Evolutionary conservation across 2,329 filamentous ascomycete genomes (phyloP).

Genomic region (Sporothrix brasiliensis): DNA sequence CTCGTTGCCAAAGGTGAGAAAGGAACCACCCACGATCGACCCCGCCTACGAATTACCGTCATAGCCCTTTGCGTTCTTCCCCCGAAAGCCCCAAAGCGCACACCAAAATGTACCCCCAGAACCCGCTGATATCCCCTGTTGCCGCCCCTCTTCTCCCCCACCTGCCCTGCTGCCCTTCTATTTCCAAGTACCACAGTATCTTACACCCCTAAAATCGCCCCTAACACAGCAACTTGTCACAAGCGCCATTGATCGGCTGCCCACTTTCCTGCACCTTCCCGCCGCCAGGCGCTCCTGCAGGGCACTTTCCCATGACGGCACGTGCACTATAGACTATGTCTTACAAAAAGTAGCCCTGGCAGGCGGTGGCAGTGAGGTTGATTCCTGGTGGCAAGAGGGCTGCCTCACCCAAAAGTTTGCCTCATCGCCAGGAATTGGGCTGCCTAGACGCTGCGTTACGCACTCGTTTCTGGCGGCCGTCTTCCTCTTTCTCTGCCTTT

Average conservation of each 20-base stretch:
- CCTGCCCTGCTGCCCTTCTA: neutral
- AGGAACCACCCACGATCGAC: slow-evolving; percentile 39
- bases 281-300: neutral
- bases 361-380: neutral
- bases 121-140: neutral
- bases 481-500: neutral
- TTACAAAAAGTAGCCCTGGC: neutral
- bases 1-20: slow-evolving; percentile 48
- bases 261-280: slow-evolving; percentile 18
- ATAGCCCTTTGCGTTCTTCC: slow-evolving; percentile 11
- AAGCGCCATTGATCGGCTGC: neutral
- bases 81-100: neutral
- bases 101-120: neutral
- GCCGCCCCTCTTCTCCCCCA: slow-evolving; percentile 3
- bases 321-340: slow-evolving; percentile 19
- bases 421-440: slow-evolving; percentile 30
- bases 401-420: slow-evolving; percentile 30
- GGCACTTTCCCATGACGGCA: slow-evolving; percentile 3
- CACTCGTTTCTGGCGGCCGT: neutral
- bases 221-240: neutral
- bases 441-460: slow-evolving; percentile 26
- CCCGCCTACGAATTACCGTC: slow-evolving; percentile 25
- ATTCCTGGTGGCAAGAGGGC: slow-evolving; percentile 3
- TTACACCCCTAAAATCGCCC: slow-evolving; percentile 11
- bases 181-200: neutral